Conservation (phyloP, 352 stramenopile genomes). For the Globisporangium megalacanthum region DNA sequence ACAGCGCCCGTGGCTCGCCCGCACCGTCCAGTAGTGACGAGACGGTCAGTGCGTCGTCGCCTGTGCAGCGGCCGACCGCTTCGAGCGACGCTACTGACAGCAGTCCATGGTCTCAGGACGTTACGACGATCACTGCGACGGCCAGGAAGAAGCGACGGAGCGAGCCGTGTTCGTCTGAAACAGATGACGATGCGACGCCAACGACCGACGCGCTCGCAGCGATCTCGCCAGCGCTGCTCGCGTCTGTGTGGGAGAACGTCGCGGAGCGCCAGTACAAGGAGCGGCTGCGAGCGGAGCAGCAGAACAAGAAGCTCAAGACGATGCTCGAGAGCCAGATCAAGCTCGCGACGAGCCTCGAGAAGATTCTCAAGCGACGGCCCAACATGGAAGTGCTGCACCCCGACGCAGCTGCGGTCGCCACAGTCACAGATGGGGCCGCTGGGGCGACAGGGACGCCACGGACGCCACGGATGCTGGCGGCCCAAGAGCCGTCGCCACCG, state of each 20-base stretch:
- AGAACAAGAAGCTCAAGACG: constrained; percentile 25
- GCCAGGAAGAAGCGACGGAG: neutral
- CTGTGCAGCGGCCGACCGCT: neutral
- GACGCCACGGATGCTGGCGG: too few species aligned
- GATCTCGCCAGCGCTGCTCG: constrained; percentile 16
- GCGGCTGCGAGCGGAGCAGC: constrained; percentile 18
- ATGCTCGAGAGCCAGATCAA: constrained; percentile 26
- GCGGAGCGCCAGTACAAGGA: constrained; percentile 19
- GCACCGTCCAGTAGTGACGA: constrained; percentile 5
- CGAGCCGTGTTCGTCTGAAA: neutral
- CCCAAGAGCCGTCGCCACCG: too few species aligned
- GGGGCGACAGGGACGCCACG: too few species aligned
- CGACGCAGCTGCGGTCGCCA: neutral
- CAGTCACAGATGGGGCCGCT: neutral
- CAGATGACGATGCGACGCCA: constrained; percentile 1
- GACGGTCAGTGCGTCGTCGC: neutral
- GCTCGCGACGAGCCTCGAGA: constrained; percentile 18
- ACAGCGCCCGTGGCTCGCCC: constrained; percentile 6
- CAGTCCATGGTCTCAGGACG: neutral
- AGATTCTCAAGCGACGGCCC: constrained; percentile 15
- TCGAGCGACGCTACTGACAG: neutral
- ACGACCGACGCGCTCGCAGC: constrained; percentile 8
- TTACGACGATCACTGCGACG: neutral
- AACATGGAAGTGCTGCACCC: constrained; percentile 13
- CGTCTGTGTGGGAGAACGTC: constrained; percentile 25